phyloP scores from a whole-genome alignment of 2,329 filamentous ascomycete genomes.

The Penicillium concentricum region DNA sequence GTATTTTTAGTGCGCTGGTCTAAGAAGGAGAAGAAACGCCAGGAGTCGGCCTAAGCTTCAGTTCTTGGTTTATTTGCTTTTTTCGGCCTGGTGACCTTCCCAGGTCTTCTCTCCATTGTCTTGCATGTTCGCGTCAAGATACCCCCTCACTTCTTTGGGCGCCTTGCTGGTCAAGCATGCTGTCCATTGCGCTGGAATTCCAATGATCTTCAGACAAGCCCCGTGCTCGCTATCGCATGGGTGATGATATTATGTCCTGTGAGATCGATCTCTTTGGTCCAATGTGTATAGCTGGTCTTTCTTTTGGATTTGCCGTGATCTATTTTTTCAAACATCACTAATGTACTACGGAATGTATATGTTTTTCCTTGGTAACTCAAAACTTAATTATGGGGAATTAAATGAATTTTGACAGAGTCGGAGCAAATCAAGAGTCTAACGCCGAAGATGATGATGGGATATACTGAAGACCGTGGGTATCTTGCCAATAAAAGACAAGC shows the following conservation, averaged over 20 bases:
- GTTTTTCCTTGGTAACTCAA: background rate
- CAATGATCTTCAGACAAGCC: background rate
- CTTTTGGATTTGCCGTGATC: background rate
- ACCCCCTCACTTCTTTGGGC: conserved; percentile 7
- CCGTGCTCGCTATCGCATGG: background rate
- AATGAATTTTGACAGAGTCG: background rate
- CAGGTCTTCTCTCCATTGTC: background rate
- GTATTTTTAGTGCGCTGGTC: conserved; percentile 54
- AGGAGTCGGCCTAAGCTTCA: conserved; percentile 22
- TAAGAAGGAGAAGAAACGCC: conserved; percentile 74
- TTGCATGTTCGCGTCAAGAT: conserved; percentile 15
- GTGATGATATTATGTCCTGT: conserved; percentile 4
- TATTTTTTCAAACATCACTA: background rate
- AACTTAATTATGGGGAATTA: conserved; percentile 1
- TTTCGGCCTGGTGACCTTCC: background rate
- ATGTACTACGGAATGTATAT: background rate
- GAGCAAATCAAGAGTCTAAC: background rate
- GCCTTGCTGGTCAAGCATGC: background rate
- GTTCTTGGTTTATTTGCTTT: conserved; percentile 5
- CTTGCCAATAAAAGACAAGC: background rate
- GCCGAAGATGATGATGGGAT: conserved; percentile 3
- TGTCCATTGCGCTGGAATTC: background rate
- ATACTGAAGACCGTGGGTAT: background rate
- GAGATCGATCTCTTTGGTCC: background rate
- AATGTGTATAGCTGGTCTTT: conserved; percentile 1